phyloP scores from a whole-genome alignment of 1,284 basidiomycete genomes.

The Irpex lacteus region DNA sequence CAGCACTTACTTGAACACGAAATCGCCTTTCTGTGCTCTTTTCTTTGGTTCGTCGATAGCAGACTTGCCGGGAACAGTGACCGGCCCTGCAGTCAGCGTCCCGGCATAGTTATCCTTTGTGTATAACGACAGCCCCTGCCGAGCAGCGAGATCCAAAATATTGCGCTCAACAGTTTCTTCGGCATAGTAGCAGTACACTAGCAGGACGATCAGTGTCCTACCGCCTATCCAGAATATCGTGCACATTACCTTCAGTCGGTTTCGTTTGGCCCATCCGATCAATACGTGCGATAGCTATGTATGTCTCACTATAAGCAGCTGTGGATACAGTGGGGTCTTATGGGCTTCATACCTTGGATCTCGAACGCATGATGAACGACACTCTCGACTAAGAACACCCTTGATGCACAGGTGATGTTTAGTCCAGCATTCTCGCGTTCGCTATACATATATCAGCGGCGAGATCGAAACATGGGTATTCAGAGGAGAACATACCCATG shows the following conservation, averaged over 20 bases:
- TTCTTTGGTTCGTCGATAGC: conserved; percentile 49
- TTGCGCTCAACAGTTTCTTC: conserved; percentile 81
- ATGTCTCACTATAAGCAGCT: conserved; percentile 9
- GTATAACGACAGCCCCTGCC: conserved; percentile 71
- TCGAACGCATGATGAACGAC: conserved; percentile 81
- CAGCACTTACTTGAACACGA: conserved; percentile 59
- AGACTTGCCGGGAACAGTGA: conserved; percentile 42
- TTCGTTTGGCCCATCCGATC: conserved; percentile 75
- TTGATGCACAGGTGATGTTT: conserved; percentile 74
- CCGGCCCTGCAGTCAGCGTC: conserved; percentile 56
- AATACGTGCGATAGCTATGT: conserved; percentile 73
- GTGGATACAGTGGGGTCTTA: conserved; percentile 5
- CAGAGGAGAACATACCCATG: conserved; percentile 55
- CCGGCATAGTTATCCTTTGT: conserved; percentile 67
- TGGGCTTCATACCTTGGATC: conserved; percentile 56
- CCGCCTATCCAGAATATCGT: neutral
- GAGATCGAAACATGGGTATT: neutral
- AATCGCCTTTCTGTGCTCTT: conserved; percentile 65
- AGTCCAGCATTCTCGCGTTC: conserved; percentile 79
- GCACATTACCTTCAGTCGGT: conserved; percentile 61
- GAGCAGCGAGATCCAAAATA: conserved; percentile 74
- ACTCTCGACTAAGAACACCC: conserved; percentile 75
- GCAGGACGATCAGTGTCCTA: conserved; percentile 12
- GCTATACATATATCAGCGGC: conserved; percentile 31
- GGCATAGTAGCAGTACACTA: conserved; percentile 79